These are phyloP conservation scores for Crithidia sp. DNA, from an alignment of 208 protist species.

Conservation along the genomic window DNA sequence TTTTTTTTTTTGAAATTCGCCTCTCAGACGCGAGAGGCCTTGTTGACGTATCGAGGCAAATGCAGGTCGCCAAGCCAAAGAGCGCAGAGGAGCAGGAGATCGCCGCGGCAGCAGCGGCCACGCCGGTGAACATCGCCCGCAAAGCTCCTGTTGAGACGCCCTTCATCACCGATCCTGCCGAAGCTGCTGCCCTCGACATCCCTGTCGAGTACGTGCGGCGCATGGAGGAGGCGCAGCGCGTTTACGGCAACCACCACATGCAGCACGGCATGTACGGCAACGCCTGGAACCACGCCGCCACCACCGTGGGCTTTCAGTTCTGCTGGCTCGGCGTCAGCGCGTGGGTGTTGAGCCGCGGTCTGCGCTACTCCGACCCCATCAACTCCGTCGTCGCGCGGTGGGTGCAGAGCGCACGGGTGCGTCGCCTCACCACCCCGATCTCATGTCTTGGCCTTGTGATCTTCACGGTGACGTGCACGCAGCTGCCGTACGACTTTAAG, in stretches of 20 bases:
- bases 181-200: slow-evolving; percentile 45
- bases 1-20: neutral
- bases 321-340: slow-evolving; percentile 62
- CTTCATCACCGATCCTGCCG: slow-evolving; percentile 54
- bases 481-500: slow-evolving; percentile 62
- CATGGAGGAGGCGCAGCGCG: slow-evolving; percentile 73
- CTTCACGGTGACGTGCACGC: slow-evolving; percentile 40
- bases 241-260: slow-evolving; percentile 57
- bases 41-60: neutral
- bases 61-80: slow-evolving; percentile 7
- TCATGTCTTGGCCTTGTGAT: slow-evolving; percentile 63
- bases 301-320: slow-evolving; percentile 64
- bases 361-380: slow-evolving; percentile 70
- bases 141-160: slow-evolving; percentile 47
- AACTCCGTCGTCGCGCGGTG: slow-evolving; percentile 66
- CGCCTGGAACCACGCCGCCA: slow-evolving; percentile 38
- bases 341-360: slow-evolving; percentile 71
- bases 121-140: neutral
- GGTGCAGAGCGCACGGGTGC: slow-evolving; percentile 44
- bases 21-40: neutral
- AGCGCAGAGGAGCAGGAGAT: slow-evolving; percentile 4
- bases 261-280: slow-evolving; percentile 42
- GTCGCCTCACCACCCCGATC: slow-evolving; percentile 67
- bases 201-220: slow-evolving; percentile 61
- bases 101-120: neutral